Base-by-base conservation (phyloP, 2,329 filamentous ascomycete genomes). In the Colletotrichum falcatum region DNA sequence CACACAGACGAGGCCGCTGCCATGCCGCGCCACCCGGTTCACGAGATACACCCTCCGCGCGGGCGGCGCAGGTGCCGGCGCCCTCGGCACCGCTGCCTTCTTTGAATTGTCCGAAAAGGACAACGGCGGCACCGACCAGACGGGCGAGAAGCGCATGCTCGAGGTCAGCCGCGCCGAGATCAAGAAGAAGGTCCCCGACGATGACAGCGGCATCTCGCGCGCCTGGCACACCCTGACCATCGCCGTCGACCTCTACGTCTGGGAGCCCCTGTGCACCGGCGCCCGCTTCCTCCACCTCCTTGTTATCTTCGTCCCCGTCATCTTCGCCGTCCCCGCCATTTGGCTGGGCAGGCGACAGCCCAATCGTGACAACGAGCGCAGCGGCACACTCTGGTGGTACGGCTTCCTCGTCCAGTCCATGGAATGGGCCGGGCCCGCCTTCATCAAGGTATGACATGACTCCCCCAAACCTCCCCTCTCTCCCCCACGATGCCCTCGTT, bases 321-420 rank as follows among this genome's bases (percentile, higher is more conserved):
- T 99, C 63, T 79, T 92, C 1, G 87, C 93, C 0, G 89, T 97
- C 8, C 96, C 96, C 0, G 87, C 85, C 0, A 90, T 97, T 67
- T 98, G 93, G 92, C 71, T 97, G 67, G 96, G 96, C 1, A 78
- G 79, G 42, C 85, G 91, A 55, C 84, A 89, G 59, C 82, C 87
- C 2, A 83, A 90, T 42, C 88, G 87, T 67, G 91, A 94, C 75
- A 89, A 93, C 73, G 94, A 97, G 82, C 87, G 94, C 72, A 86
- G 83, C 7, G 95, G 96, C 0, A 95, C 95, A 0, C 77, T 98
- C 3, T 97, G 93, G 94, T 99, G 96, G 96, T 99, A 98, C 82
- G 85, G 85, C 4, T 96, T 97, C 77, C 82, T 99, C 48, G 94
- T 98, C 12, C 88, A 86, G 68, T 88, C 92, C 35, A 98, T 99